Evolutionary conservation across 352 stramenopile genomes (phyloP), one percentile per base, ranked within the genome.

Genomic region (Phytophthora niederhauseri): DNA sequence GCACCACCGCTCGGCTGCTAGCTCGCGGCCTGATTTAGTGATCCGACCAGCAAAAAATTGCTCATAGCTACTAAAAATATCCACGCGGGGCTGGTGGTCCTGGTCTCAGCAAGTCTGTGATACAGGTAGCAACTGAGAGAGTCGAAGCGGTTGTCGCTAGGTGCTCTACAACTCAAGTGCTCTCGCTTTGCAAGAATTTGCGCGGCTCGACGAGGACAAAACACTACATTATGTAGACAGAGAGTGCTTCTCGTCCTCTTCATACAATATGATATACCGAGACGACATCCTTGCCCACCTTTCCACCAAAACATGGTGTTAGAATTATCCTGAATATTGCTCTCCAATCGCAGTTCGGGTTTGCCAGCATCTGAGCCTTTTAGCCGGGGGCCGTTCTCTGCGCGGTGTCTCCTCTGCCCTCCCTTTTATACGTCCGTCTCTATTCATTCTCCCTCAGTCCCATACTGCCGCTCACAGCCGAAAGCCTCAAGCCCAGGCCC

Each of bases 371-470:
- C 22, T 34, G 19, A 61, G 36, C 51, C 41, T 46, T 51, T 19
- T 9, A 24, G 20, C 20, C 11, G 6, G 11, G 3, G 17, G 11
- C 24, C n/a, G n/a, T 59, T 65, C 57, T 66, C 53, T 65, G 31
- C 22, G 2, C 59, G 15, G 8, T 28, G 55, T 22, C 28, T 56
- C 41, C 30, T 30, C 38, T 60, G 45, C 31, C 26, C 48, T 52
- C 46, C 52, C 36, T 36, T 62, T 52, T 70, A 26, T 66, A 54
- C 36, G 43, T 58, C 52, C 64, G 68, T 69, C 64, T 72, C 56
- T 68, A 30, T 72, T 49, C 48, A 17, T 19, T 60, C 34, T 57
- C 53, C 54, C 59, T 64, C 50, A 28, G 19, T 43, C 51, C 31
- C 36, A 52, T n/a, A 41, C 26, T 28, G 28, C 28, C 31, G 31